Evolutionary conservation across 495 filamentous ascomycete species (phyloP).

Genomic region (Penicillium salamii): DNA sequence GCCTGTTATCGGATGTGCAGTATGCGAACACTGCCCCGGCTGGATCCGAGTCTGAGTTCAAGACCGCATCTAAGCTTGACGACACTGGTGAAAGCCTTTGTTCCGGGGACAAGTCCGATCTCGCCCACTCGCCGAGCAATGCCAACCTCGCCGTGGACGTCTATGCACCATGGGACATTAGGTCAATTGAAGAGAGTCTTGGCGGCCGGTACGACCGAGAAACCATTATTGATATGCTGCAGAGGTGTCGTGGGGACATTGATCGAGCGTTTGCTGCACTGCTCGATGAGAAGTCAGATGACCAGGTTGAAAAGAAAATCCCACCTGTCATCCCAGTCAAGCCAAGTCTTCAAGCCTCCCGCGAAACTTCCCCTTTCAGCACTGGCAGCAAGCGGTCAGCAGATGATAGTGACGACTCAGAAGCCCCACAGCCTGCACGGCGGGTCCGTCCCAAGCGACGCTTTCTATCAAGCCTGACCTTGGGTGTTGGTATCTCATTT

Average conservation of each 20-base stretch:
- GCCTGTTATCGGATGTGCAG: slow-evolving; percentile 21
- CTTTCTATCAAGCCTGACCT: slow-evolving; percentile 41
- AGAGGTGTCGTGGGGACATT: slow-evolving; percentile 59
- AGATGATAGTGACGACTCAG: slow-evolving; percentile 43
- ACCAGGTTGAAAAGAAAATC: slow-evolving; percentile 21
- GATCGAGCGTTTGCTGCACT: slow-evolving; percentile 58
- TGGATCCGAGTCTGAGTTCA: not conserved
- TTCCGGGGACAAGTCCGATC: slow-evolving; percentile 12
- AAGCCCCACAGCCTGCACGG: slow-evolving; percentile 30
- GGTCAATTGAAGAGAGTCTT: slow-evolving; percentile 54
- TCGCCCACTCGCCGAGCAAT: slow-evolving; percentile 12
- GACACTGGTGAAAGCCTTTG: not conserved
- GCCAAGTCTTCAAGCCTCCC: slow-evolving; percentile 36
- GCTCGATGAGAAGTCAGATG: slow-evolving; percentile 47
- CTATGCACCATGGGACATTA: slow-evolving; percentile 58
- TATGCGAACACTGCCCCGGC: too few species aligned
- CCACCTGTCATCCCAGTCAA: slow-evolving; percentile 32
- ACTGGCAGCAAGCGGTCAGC: slow-evolving; percentile 50
- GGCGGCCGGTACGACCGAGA: slow-evolving; percentile 53
- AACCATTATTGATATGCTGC: slow-evolving; percentile 55
- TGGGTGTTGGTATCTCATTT: slow-evolving; percentile 46
- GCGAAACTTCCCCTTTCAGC: slow-evolving; percentile 45
- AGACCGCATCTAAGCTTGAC: slow-evolving; percentile 19
- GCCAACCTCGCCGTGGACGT: slow-evolving; percentile 36
- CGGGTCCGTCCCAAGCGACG: slow-evolving; percentile 35